These are phyloP conservation scores for Agrocybe pediades DNA, from an alignment of 768 basidiomycete genomes.

Conservation along the genomic window DNA sequence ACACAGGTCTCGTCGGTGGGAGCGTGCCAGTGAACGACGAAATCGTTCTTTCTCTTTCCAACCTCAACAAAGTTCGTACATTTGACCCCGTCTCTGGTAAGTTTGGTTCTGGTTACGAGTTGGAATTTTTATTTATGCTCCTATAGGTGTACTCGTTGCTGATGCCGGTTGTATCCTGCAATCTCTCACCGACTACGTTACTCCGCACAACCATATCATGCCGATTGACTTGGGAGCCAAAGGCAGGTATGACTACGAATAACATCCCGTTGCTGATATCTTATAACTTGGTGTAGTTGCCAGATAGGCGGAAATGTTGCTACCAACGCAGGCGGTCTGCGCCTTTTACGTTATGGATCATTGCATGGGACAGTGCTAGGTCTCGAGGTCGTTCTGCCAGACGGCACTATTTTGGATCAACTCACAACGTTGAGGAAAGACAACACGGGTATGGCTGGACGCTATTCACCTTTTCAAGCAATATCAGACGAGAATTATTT, in stretches of 20 bases:
- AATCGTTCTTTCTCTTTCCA: slow-evolving; percentile 80
- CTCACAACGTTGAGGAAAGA: slow-evolving; percentile 93
- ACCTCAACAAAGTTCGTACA: slow-evolving; percentile 79
- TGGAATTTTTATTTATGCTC: slow-evolving; percentile 10
- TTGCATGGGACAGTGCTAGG: slow-evolving; percentile 95
- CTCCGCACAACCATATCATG: slow-evolving; percentile 91
- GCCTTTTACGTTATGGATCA: slow-evolving; percentile 91
- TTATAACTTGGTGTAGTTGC: slow-evolving; percentile 54
- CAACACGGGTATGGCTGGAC: slow-evolving; percentile 75
- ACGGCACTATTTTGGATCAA: slow-evolving; percentile 89
- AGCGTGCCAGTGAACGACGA: slow-evolving; percentile 89
- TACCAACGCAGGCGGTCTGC: slow-evolving; percentile 97
- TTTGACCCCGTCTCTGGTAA: slow-evolving; percentile 85
- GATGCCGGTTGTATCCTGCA: slow-evolving; percentile 97
- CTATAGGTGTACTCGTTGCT: slow-evolving; percentile 80
- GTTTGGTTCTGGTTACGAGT: slow-evolving; percentile 12
- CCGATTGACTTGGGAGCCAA: slow-evolving; percentile 95
- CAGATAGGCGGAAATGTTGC: slow-evolving; percentile 98
- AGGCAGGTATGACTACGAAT: slow-evolving; percentile 64
- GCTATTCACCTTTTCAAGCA: background rate
- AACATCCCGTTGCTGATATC: background rate
- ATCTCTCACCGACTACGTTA: slow-evolving; percentile 81
- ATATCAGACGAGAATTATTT: slow-evolving; percentile 2
- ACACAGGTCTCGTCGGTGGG: slow-evolving; percentile 97
- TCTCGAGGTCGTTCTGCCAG: slow-evolving; percentile 92